phyloP scores from a whole-genome alignment of 805 yeast genomes.

The Cyberlindnera mississippiensis region DNA sequence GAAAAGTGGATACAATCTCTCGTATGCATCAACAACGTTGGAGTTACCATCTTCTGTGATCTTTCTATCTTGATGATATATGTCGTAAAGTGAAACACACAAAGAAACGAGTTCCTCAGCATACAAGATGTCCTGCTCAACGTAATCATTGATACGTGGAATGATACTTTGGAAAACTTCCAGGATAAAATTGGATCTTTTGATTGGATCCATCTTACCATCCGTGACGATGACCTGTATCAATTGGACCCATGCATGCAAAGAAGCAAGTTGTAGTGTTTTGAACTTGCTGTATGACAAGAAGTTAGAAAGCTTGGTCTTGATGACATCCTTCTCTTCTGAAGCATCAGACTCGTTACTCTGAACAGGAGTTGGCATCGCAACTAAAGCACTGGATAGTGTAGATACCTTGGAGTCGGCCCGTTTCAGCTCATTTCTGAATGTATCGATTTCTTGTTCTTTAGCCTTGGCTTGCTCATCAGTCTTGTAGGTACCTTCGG shows the following conservation, averaged over 20 bases:
- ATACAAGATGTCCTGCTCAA: slow-evolving; percentile 58
- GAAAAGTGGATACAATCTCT: slow-evolving; percentile 64
- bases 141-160: slow-evolving; percentile 73
- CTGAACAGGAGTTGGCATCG: slow-evolving; percentile 18
- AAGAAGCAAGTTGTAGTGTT: slow-evolving; percentile 51
- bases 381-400: slow-evolving; percentile 5
- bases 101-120: slow-evolving; percentile 77
- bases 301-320: slow-evolving; percentile 39
- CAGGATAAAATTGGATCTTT: slow-evolving; percentile 60
- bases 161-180: slow-evolving; percentile 73
- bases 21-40: slow-evolving; percentile 39
- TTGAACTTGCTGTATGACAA: slow-evolving; percentile 45
- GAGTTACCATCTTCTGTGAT: slow-evolving; percentile 29
- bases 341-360: slow-evolving; percentile 24
- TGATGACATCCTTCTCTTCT: slow-evolving; percentile 27
- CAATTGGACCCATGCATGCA: slow-evolving; percentile 82
- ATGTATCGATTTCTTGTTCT: slow-evolving; percentile 12
- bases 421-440: slow-evolving; percentile 18
- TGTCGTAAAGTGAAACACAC: slow-evolving; percentile 64
- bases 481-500: slow-evolving; percentile 22
- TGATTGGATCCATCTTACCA: slow-evolving; percentile 41
- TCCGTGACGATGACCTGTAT: slow-evolving; percentile 71
- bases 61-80: slow-evolving; percentile 49
- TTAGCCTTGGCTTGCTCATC: slow-evolving; percentile 19
- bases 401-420: slow-evolving; percentile 12